Conservation (phyloP, 192 early-diverging fungal genomes). For the Entophlyctis helioformis region DNA sequence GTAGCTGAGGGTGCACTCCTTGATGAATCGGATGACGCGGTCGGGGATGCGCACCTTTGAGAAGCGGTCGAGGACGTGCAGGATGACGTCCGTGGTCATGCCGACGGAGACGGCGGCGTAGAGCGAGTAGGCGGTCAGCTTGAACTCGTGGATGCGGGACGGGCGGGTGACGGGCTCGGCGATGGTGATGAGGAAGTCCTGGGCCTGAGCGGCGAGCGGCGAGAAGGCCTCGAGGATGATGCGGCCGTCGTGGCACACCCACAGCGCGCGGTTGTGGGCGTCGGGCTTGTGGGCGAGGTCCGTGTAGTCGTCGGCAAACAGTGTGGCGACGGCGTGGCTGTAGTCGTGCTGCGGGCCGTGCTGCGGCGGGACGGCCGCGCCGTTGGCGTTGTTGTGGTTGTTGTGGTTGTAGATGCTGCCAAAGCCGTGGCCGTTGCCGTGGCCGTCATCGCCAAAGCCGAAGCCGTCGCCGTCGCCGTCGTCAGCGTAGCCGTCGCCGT, state of each 20-base stretch:
- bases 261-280: constrained; percentile 75
- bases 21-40: constrained; percentile 65
- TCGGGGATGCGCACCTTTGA: constrained; percentile 72
- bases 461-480: background rate
- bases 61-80: constrained; percentile 70
- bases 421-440: constrained; percentile 33
- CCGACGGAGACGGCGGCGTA: constrained; percentile 98
- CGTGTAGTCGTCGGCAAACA: constrained; percentile 11
- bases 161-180: constrained; percentile 69
- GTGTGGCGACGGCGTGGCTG: background rate
- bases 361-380: no score
- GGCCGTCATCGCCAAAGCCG: constrained; percentile 5
- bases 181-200: constrained; percentile 95
- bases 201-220: constrained; percentile 80
- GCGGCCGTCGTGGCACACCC: constrained; percentile 78
- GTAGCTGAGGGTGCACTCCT: constrained; percentile 82
- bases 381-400: no score
- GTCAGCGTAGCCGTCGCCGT: no score
- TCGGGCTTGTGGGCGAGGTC: constrained; percentile 61
- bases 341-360: no score
- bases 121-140: constrained; percentile 86
- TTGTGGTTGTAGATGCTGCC: no score
- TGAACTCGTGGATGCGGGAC: constrained; percentile 79
- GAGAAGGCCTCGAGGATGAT: constrained; percentile 97
- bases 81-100: constrained; percentile 82